Evolutionary conservation across 352 stramenopile species (phyloP).

Genomic region (Phytophthora capsici): DNA sequence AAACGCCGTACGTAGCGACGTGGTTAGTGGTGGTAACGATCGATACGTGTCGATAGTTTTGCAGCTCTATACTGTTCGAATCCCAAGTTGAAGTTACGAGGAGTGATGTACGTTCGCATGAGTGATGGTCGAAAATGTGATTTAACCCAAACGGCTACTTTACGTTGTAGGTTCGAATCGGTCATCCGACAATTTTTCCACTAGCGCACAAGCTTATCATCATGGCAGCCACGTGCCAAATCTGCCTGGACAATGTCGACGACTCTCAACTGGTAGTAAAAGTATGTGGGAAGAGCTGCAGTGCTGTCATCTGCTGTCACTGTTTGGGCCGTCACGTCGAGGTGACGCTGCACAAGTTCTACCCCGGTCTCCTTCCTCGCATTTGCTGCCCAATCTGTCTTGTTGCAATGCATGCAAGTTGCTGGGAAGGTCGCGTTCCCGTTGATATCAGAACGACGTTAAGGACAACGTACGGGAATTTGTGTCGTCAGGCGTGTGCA

Average conservation of each 20-base stretch:
- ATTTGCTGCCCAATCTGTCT: constrained; percentile 43
- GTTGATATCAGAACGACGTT: background rate
- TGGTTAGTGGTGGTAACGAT: background rate
- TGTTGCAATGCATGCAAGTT: constrained; percentile 13
- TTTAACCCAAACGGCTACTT: background rate
- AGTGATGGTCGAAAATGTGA: too few relatives aligned
- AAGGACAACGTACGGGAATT: constrained; percentile 19
- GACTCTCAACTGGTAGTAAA: constrained; percentile 3
- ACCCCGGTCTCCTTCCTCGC: constrained; percentile 36
- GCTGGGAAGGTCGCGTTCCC: constrained; percentile 22
- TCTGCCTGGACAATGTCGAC: constrained; percentile 40
- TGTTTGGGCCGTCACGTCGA: constrained; percentile 35
- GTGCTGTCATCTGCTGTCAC: constrained; percentile 23
- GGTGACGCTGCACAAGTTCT: constrained; percentile 36
- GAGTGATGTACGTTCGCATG: background rate
- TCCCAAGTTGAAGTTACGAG: constrained; percentile 1
- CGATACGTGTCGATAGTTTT: constrained; percentile 31
- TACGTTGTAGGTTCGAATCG: too few relatives aligned
- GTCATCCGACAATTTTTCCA: background rate
- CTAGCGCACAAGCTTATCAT: background rate
- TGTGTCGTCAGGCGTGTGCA: constrained; percentile 32
- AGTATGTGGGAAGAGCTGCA: constrained; percentile 29
- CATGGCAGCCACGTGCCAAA: constrained; percentile 40
- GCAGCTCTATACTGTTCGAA: constrained; percentile 16
- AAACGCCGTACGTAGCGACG: constrained; percentile 51